Percentiles rank a stretch among this genome's conserved stretches.
These are phyloP conservation scores for Canavalia ensiformis DNA, from an alignment of 306 rosid species.

Conservation along the genomic window DNA sequence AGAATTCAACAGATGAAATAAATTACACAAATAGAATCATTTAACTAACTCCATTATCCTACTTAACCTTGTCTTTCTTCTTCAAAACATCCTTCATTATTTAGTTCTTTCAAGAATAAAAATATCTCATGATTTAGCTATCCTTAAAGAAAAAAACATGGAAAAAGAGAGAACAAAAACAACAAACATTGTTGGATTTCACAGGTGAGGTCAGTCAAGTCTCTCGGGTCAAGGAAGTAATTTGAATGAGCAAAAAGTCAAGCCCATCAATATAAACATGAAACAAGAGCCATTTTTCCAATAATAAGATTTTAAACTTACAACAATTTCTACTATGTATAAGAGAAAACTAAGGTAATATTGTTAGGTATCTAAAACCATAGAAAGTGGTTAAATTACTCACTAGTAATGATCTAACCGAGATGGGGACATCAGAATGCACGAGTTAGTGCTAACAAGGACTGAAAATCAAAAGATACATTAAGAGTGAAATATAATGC, in stretches of 20 bases:
- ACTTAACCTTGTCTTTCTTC: constrained; percentile 17
- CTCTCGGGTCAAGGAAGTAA: background rate
- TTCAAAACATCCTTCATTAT: constrained; percentile 21
- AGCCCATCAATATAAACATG: background rate
- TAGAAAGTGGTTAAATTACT: constrained; percentile 12
- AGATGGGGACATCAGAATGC: constrained; percentile 12
- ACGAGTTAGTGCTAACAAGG: background rate
- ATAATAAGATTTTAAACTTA: constrained; percentile 16
- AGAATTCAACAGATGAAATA: constrained; percentile 25
- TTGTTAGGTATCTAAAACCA: constrained; percentile 3
- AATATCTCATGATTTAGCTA: background rate
- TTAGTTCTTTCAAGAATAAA: constrained; percentile 12
- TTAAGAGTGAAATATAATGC: constrained; percentile 31
- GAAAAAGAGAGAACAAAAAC: constrained; percentile 13
- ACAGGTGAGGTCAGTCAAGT: constrained; percentile 8
- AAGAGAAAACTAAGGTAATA: constrained; percentile 11
- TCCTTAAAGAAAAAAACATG: background rate
- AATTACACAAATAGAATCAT: background rate
- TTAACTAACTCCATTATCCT: constrained; percentile 25
- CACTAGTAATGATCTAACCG: constrained; percentile 5
- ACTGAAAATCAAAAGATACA: background rate
- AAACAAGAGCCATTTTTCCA: constrained; percentile 8
- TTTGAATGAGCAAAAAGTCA: constrained; percentile 3
- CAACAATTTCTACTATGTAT: background rate
- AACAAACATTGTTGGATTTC: constrained; percentile 1